Evolutionary conservation across 352 stramenopile genomes (phyloP), one percentile per base, ranked within the genome.

Genomic region (Phytopythium mirpurense): DNA sequence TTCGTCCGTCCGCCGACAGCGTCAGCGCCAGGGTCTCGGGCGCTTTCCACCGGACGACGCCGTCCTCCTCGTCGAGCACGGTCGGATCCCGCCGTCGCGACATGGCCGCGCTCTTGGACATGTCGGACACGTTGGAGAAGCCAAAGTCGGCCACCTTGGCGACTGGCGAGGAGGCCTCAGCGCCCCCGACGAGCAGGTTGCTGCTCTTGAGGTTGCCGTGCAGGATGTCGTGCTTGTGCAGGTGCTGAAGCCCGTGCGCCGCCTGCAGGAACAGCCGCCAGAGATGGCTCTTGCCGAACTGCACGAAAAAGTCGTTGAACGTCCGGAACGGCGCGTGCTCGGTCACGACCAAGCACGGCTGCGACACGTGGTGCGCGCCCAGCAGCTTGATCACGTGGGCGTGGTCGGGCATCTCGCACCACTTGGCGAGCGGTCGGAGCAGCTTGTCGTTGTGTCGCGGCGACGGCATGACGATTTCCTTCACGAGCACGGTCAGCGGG

Each of bases 171-270:
- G 38, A 44, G 0, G 53, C 31, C 5, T 56, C 63, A 14, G 61
- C 49, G 1, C 41, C 32, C 21, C 42, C 83, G 1, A 67, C 41
- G 21, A 67, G 56, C 5, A 60, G 29, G n/a, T 57, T 67, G 45
- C 41, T 63, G 6, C 73, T 72, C 62, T 93, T 95, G n/a, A 96
- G 65, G 44, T 95, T 81, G 9, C 78, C 62, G 54, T 96, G 86
- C 5, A 95, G 53, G 16, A 86, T 55, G 21, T 53, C 14, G 56
- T 58, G 37, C 45, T 59, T 32, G 50, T 82, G 72, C 18, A 82
- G 44, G 18, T 81, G 79, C n/a, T 51, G n/a, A 2, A 95, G 54
- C 0, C 77, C 83, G n/a, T 68, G 29, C 3, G 58, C 57, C 11
- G 59, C 60, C 26, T 72, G 50, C 21, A 62, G 49, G 16, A 80